phyloP scores from a whole-genome alignment of 2,329 filamentous ascomycete species.

The Fusarium pininemorale region DNA sequence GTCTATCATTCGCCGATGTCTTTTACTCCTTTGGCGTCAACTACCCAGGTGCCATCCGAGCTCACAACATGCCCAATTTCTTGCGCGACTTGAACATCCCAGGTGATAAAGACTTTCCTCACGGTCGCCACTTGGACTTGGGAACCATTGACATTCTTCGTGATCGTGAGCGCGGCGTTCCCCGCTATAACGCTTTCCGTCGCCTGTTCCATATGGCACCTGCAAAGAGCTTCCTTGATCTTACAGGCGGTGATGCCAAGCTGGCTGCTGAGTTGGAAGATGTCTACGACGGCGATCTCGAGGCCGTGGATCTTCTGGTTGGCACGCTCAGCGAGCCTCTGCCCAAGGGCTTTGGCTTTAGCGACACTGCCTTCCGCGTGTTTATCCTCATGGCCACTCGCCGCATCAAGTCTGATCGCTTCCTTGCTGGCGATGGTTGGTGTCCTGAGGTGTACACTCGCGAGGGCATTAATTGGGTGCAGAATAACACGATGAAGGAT shows the following conservation, averaged over 20 bases:
- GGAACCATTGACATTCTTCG: conserved; percentile 26
- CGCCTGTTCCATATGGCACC: conserved; percentile 19
- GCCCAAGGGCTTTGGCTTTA: conserved; percentile 12
- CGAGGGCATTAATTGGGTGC: conserved; percentile 23
- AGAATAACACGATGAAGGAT: conserved; percentile 26
- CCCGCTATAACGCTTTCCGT: conserved; percentile 23
- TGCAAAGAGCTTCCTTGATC: conserved; percentile 3
- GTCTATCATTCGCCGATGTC: conserved; percentile 6
- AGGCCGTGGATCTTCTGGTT: conserved; percentile 6
- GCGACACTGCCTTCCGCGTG: conserved; percentile 19
- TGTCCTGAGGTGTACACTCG: conserved; percentile 24
- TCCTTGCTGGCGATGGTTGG: conserved; percentile 21
- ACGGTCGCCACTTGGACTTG: conserved; percentile 13
- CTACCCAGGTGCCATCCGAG: conserved; percentile 13
- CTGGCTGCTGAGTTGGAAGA: conserved; percentile 11
- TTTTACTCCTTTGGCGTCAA: conserved; percentile 27
- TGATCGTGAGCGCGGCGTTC: conserved; percentile 21
- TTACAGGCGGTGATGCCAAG: conserved; percentile 10
- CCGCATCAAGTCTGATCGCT: conserved; percentile 22
- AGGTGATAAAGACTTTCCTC: conserved; percentile 1
- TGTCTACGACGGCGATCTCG: conserved; percentile 1
- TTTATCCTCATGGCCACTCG: conserved; percentile 25
- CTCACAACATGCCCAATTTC: conserved; percentile 25
- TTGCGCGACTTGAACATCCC: conserved; percentile 7
- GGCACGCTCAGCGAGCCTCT: conserved; percentile 21